Conservation (phyloP, 169 alveolate genomes). For the Eimeria praecox region DNA sequence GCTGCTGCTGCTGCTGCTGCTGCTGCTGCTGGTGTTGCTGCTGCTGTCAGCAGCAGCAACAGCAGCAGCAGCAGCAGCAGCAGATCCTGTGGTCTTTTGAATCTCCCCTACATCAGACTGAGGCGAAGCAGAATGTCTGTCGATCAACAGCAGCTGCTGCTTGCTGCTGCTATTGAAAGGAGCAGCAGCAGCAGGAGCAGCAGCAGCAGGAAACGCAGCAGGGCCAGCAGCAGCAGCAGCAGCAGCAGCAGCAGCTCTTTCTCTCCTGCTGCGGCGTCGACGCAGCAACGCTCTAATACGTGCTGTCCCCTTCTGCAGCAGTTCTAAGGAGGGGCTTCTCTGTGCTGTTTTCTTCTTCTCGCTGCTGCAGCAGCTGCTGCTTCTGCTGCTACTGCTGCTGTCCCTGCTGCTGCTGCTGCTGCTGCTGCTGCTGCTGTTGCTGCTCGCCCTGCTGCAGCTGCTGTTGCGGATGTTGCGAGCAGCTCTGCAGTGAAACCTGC, state of each 20-base stretch:
- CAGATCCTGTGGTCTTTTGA: neutral
- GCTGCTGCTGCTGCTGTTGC: neutral
- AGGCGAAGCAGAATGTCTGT: too few relatives aligned
- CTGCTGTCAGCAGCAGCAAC: slow-evolving; percentile 8
- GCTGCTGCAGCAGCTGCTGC: slow-evolving; percentile 1
- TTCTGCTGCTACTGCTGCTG: slow-evolving; percentile 44
- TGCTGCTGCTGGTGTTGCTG: too few relatives aligned
- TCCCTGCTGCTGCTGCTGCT: slow-evolving; percentile 21
- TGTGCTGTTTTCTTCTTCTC: neutral
- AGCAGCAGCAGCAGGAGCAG: neutral
- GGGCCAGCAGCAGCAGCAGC: neutral
- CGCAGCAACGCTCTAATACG: slow-evolving; percentile 53
- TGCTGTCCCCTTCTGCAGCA: slow-evolving; percentile 13
- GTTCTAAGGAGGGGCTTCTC: slow-evolving; percentile 51
- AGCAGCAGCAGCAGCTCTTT: neutral
- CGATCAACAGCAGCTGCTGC: too few relatives aligned
- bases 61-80: slow-evolving; percentile 24
- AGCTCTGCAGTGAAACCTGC: neutral
- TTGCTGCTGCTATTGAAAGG: neutral
- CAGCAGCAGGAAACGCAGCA: slow-evolving; percentile 6
- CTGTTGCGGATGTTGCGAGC: too few relatives aligned
- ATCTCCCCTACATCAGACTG: neutral
- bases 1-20: slow-evolving; percentile 28
- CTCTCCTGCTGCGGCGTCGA: slow-evolving; percentile 52
- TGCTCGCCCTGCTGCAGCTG: slow-evolving; percentile 8